A percentile compares a stretch with the other conserved stretches of the same genome.
Conservation (phyloP, 306 rosid species). For the Spatholobus suberectus region DNA sequence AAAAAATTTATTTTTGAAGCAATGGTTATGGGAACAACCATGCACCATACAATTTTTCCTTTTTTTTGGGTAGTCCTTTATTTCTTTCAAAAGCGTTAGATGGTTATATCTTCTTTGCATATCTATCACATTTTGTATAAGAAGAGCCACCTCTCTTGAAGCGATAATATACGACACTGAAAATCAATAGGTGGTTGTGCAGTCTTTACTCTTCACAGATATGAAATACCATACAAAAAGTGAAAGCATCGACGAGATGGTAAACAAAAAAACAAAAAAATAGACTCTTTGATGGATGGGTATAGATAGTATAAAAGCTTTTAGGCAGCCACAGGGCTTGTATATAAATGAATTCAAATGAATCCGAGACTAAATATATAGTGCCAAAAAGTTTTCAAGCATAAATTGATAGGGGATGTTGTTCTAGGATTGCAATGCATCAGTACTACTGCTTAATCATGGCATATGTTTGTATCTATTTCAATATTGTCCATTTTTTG, state of each 20-base stretch:
- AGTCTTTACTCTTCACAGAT: not conserved
- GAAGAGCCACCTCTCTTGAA: not conserved
- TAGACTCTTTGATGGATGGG: not conserved
- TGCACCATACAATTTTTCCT: not conserved
- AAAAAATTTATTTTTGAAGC: not conserved
- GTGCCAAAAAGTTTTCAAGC: not conserved
- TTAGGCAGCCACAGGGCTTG: not conserved
- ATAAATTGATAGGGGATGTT: not conserved
- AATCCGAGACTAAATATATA: not conserved
- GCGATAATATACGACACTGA: not conserved
- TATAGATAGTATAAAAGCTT: not conserved
- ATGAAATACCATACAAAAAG: not conserved
- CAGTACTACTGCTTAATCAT: not conserved
- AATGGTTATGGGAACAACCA: not conserved
- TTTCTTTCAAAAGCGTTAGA: not conserved
- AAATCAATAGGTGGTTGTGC: not conserved
- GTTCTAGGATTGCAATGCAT: not conserved
- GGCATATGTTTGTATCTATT: not conserved
- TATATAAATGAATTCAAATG: slow-evolving; percentile 4
- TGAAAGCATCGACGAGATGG: not conserved
- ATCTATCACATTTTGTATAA: not conserved
- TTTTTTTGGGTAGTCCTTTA: not conserved
- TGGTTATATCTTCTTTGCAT: not conserved
- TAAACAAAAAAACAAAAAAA: not conserved
- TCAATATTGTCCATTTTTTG: not conserved